These are phyloP conservation scores for Bryoglossum gracile DNA, from an alignment of 495 filamentous ascomycete genomes.

Conservation along the genomic window DNA sequence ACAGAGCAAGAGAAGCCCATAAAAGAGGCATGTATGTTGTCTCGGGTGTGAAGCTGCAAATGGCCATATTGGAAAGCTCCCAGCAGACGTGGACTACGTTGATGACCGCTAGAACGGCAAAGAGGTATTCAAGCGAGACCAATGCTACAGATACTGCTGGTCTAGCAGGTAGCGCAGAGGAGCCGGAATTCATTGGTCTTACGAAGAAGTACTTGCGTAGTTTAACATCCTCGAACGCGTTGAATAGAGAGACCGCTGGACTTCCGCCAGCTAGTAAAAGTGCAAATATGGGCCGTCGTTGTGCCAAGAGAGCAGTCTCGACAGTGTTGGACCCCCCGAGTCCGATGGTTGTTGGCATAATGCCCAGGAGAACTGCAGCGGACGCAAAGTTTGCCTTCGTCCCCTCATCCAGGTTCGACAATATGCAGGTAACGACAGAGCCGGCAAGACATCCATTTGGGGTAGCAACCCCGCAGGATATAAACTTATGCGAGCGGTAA, in stretches of 20 bases:
- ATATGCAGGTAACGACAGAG: too few relatives aligned
- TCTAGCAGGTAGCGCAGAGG: too few relatives aligned
- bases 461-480: too few relatives aligned
- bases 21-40: neutral
- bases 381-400: neutral
- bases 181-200: too few relatives aligned
- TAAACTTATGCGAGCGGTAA: too few relatives aligned
- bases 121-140: neutral
- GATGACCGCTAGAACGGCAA: neutral
- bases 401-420: too few relatives aligned
- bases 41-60: neutral
- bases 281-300: neutral
- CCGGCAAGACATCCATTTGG: too few relatives aligned
- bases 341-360: neutral
- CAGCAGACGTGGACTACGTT: neutral
- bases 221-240: neutral
- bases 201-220: neutral
- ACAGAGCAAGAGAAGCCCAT: neutral
- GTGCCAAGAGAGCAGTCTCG: neutral
- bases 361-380: neutral
- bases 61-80: neutral
- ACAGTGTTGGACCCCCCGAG: neutral
- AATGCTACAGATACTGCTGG: neutral
- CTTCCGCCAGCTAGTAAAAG: neutral
- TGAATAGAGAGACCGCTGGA: neutral